These are phyloP conservation scores for Tylopilus sp. DNA, from an alignment of 1,284 basidiomycete genomes.

Conservation along the genomic window DNA sequence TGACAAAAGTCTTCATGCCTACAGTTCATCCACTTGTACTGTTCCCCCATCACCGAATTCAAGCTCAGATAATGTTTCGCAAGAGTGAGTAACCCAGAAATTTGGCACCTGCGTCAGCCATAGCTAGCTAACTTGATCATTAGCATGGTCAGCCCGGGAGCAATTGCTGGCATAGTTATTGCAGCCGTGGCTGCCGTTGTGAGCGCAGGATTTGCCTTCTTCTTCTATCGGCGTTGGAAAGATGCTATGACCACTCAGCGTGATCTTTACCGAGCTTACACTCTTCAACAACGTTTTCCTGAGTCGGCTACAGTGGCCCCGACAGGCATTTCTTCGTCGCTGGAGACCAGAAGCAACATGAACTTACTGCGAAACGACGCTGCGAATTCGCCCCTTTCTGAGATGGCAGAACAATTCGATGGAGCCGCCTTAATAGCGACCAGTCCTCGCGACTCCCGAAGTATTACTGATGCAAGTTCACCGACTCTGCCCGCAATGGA, in stretches of 20 bases:
- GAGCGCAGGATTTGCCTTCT: constrained; percentile 13
- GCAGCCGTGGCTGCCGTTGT: constrained; percentile 16
- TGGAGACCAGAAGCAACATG: constrained; percentile 16
- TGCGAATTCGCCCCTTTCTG: background rate
- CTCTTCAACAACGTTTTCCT: constrained; percentile 11
- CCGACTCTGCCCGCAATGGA: constrained; percentile 10
- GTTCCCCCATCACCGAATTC: background rate
- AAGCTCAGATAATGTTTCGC: background rate
- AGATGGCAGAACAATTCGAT: constrained; percentile 8
- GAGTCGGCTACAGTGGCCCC: background rate
- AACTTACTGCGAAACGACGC: constrained; percentile 12
- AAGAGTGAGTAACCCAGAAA: constrained; percentile 14
- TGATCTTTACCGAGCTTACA: constrained; percentile 11
- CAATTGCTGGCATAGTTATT: constrained; percentile 27
- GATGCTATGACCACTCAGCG: constrained; percentile 14
- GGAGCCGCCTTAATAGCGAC: background rate
- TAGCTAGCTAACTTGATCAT: constrained; percentile 1
- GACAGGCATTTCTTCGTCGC: constrained; percentile 19
- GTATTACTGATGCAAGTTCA: constrained; percentile 6
- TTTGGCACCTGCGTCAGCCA: background rate
- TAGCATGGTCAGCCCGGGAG: constrained; percentile 25
- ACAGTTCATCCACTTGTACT: constrained; percentile 2
- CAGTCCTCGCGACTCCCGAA: constrained; percentile 12
- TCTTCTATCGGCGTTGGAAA: constrained; percentile 34
- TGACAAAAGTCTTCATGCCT: constrained; percentile 9